Conservation (phyloP, 352 stramenopile genomes). For the Phytophthora uliginosa region DNA sequence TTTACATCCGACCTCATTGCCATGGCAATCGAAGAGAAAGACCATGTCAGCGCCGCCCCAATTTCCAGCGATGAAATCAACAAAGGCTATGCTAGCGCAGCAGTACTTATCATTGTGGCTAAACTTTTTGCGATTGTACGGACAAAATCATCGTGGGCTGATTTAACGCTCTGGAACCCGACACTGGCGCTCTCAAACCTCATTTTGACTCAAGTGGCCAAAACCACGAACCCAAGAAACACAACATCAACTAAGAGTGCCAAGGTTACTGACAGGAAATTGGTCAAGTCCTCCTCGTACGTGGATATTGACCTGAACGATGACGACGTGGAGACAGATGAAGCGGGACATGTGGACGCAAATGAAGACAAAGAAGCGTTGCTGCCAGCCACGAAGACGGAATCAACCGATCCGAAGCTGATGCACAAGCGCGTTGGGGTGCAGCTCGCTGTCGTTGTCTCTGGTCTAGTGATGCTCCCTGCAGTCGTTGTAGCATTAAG, state of each 20-base stretch:
- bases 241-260: not conserved
- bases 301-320: constrained; percentile 1
- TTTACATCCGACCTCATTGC: constrained; percentile 54
- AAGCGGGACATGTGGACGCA: not conserved
- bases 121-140: constrained; percentile 23
- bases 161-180: constrained; percentile 39
- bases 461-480: constrained; percentile 13
- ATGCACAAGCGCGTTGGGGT: not conserved
- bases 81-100: constrained; percentile 26
- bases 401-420: not conserved
- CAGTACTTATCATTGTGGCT: constrained; percentile 5
- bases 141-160: constrained; percentile 18
- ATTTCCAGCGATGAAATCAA: constrained; percentile 30
- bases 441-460: not conserved
- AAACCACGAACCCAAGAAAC: not conserved
- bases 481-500: constrained; percentile 20
- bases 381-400: not conserved
- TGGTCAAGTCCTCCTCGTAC: not conserved
- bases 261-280: not conserved
- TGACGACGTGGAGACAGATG: not conserved
- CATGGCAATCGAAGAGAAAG: constrained; percentile 42
- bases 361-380: constrained; percentile 1
- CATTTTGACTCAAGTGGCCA: not conserved
- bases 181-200: not conserved
- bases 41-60: constrained; percentile 23